Evolutionary conservation across 306 rosid genomes (phyloP), one percentile per base, ranked within the genome.

Genomic region (Amphicarpaea edgeworthii): DNA sequence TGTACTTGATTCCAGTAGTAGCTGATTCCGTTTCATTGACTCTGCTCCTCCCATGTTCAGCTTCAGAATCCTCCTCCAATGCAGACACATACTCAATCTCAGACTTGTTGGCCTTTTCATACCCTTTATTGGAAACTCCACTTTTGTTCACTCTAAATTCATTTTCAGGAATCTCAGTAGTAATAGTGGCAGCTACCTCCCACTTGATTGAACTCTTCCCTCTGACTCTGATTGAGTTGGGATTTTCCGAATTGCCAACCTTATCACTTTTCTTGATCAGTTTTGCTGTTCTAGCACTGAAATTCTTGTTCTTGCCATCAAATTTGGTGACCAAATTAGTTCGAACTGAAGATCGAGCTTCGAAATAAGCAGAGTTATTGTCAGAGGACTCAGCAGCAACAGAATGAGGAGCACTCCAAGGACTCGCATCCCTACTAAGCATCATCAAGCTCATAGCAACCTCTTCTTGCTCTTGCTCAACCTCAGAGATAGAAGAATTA

Each of bases 381-480:
- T 93, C 93, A 62, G 97, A 91, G 32, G 94, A 86, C 15, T 90
- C 95, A 34, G 84, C 95, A 34, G 84, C 79, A 43, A 50, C 70
- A 43, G 82, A 83, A 72, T 88, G 82, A 51, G 79, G 43, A 45
- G 84, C 85, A 62, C 81, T 86, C 90, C 93, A 85, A 49, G 80
- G 72, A 76, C 88, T 83, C 19, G 57, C 67, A 70, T 92, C 97
- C 54, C 90, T 88, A 3, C 95, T 88, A 23, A 94, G 96, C 93
- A 94, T 90, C 86, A 94, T 88, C 82, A 92, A 90, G 77, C 96
- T 90, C 83, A 88, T 68, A 70, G 98, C 98, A 73, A 94, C 94
- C 71, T 94, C 95, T 85, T 91, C 95, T 83, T 90, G 91, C 74
- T 94, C 98, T 72, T 90, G 96, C 54, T 90, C 92, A 59, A 68